phyloP scores from a whole-genome alignment of 108 stramenopile genomes.

The Conticribra guillardii region DNA sequence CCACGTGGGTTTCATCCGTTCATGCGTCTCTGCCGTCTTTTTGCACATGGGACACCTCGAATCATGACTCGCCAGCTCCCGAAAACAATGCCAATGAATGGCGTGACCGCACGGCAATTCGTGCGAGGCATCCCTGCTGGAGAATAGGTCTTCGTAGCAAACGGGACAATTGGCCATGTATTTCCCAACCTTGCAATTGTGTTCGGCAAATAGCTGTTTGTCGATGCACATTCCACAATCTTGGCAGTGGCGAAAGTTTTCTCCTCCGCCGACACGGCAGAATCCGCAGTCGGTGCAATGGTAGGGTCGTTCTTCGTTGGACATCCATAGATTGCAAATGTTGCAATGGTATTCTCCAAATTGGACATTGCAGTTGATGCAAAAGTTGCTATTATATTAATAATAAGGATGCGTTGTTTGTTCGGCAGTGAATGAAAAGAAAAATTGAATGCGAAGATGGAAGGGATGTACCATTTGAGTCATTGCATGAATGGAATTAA shows the following conservation, averaged over 20 bases:
- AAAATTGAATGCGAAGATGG: conserved; percentile 3
- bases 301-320: conserved; percentile 81
- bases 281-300: conserved; percentile 87
- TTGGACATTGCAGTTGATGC: conserved; percentile 74
- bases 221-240: conserved; percentile 93
- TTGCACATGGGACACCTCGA: conserved; percentile 87
- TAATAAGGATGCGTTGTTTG: background rate
- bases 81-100: conserved; percentile 89
- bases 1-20: conserved; percentile 88
- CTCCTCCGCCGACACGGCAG: conserved; percentile 87
- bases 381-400: conserved; percentile 62
- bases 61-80: conserved; percentile 77
- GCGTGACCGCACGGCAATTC: conserved; percentile 92
- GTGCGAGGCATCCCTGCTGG: conserved; percentile 71
- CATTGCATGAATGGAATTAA: too few relatives aligned
- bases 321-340: conserved; percentile 91
- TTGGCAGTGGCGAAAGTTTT: conserved; percentile 85
- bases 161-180: conserved; percentile 92
- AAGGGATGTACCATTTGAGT: too few relatives aligned
- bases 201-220: conserved; percentile 69
- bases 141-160: conserved; percentile 89
- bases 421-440: conserved; percentile 12
- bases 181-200: conserved; percentile 87
- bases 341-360: conserved; percentile 89
- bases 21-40: conserved; percentile 87